These are phyloP conservation scores for Phyllosticta paracitricarpa DNA, from an alignment of 2,329 filamentous ascomycete species.

Conservation along the genomic window DNA sequence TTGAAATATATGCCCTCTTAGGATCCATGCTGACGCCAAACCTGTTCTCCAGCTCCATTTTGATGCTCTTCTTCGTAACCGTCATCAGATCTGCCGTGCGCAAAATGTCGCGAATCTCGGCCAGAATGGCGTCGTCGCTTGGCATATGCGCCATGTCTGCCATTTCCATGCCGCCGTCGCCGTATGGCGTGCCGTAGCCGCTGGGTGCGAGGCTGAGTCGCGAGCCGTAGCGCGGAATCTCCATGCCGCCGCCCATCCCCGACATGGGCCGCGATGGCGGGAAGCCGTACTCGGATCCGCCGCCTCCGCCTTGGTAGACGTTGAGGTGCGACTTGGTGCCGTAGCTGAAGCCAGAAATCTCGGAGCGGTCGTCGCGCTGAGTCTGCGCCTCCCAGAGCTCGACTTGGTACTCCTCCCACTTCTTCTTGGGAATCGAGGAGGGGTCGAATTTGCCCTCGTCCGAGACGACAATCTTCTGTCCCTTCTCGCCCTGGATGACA, in stretches of 20 bases:
- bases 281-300: slow-evolving; percentile 53
- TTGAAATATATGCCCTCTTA: slow-evolving; percentile 77
- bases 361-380: slow-evolving; percentile 71
- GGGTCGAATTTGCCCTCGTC: slow-evolving; percentile 99
- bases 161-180: slow-evolving; percentile 49
- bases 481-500: slow-evolving; percentile 88
- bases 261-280: slow-evolving; percentile 46
- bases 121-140: slow-evolving; percentile 77
- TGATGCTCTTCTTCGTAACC: slow-evolving; percentile 97
- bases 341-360: slow-evolving; percentile 89
- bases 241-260: slow-evolving; percentile 34
- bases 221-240: slow-evolving; percentile 42
- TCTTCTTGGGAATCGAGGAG: slow-evolving; percentile 85
- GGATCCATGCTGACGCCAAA: slow-evolving; percentile 80
- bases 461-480: slow-evolving; percentile 82
- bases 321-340: slow-evolving; percentile 63
- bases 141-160: slow-evolving; percentile 53
- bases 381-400: slow-evolving; percentile 96
- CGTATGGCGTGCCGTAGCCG: slow-evolving; percentile 35
- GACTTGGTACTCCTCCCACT: slow-evolving; percentile 97
- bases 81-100: slow-evolving; percentile 90
- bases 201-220: slow-evolving; percentile 50
- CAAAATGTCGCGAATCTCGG: slow-evolving; percentile 91
- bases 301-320: slow-evolving; percentile 26
- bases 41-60: slow-evolving; percentile 75